Evolutionary conservation across 1,284 basidiomycete species (phyloP).

Genomic region (Papiliotrema fonsecae): DNA sequence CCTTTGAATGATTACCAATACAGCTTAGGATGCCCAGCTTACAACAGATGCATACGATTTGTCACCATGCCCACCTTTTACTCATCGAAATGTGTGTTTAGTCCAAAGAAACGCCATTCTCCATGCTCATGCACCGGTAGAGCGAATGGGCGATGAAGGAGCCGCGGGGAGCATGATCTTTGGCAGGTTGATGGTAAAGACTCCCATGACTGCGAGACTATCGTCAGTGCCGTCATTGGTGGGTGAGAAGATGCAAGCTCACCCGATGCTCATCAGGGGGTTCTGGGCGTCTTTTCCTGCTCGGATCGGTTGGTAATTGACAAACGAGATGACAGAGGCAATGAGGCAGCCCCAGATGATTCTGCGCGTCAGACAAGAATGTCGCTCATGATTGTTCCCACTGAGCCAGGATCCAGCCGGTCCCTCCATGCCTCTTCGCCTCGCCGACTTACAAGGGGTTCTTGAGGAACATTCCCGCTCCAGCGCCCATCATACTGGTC

Average conservation of each 20-base stretch:
- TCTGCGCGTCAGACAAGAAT: slow-evolving; percentile 11
- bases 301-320: slow-evolving; percentile 35
- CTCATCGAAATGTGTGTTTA: background rate
- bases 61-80: background rate
- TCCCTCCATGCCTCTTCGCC: background rate
- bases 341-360: slow-evolving; percentile 38
- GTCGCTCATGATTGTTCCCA: background rate
- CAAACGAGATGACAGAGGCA: slow-evolving; percentile 29
- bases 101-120: too few relatives aligned
- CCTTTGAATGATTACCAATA: too few relatives aligned
- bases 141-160: background rate
- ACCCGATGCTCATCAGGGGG: slow-evolving; percentile 38
- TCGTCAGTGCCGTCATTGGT: too few relatives aligned
- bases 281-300: slow-evolving; percentile 29
- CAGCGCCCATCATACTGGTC: slow-evolving; percentile 39
- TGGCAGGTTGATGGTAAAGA: slow-evolving; percentile 33
- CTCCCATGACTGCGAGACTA: slow-evolving; percentile 40
- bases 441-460: slow-evolving; percentile 37
- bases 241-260: slow-evolving; percentile 6
- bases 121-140: background rate
- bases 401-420: too few relatives aligned
- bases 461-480: slow-evolving; percentile 46
- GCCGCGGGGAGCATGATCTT: slow-evolving; percentile 21
- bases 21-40: too few relatives aligned
- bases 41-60: background rate